Percentiles rank a stretch among this genome's conserved stretches.
Conservation (phyloP, 2,329 filamentous ascomycete species). For the Penicillium sp. region DNA sequence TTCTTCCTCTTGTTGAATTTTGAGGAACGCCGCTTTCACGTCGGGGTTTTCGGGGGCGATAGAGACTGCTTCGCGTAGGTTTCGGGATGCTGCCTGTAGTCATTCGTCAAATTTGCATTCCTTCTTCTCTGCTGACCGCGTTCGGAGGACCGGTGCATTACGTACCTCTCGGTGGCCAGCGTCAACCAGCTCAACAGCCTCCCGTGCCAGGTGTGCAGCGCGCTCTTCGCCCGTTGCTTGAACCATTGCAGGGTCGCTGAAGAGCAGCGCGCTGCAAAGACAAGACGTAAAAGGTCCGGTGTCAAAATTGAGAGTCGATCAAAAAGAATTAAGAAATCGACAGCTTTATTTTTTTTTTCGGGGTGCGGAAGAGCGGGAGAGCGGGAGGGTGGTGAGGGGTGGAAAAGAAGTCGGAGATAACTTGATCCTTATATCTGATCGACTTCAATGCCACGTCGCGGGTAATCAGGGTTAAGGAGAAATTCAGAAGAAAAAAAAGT, state of each 20-base stretch:
- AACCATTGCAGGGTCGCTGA: constrained; percentile 41
- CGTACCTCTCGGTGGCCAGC: constrained; percentile 49
- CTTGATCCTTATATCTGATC: constrained; percentile 15
- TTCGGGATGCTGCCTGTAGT: constrained; percentile 47
- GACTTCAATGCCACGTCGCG: constrained; percentile 9
- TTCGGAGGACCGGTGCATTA: background rate
- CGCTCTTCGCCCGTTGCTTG: constrained; percentile 46
- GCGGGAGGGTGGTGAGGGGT: constrained; percentile 10
- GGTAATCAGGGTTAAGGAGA: constrained; percentile 5
- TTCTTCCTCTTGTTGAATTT: constrained; percentile 45
- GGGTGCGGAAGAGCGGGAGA: constrained; percentile 12
- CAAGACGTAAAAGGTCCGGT: background rate
- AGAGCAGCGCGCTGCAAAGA: constrained; percentile 13
- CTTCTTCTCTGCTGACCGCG: background rate
- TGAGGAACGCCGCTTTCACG: constrained; percentile 48
- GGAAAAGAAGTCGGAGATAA: constrained; percentile 9
- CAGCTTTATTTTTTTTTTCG: constrained; percentile 14
- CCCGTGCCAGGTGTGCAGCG: constrained; percentile 47
- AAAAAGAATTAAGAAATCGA: background rate
- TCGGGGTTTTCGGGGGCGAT: constrained; percentile 47
- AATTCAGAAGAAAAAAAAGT: background rate
- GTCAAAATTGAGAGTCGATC: background rate
- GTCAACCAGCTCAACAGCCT: constrained; percentile 49
- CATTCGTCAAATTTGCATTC: background rate
- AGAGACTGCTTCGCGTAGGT: constrained; percentile 51